Evolutionary conservation across 441 rosid species (phyloP).

Genomic region (Metrosideros polymorpha): DNA sequence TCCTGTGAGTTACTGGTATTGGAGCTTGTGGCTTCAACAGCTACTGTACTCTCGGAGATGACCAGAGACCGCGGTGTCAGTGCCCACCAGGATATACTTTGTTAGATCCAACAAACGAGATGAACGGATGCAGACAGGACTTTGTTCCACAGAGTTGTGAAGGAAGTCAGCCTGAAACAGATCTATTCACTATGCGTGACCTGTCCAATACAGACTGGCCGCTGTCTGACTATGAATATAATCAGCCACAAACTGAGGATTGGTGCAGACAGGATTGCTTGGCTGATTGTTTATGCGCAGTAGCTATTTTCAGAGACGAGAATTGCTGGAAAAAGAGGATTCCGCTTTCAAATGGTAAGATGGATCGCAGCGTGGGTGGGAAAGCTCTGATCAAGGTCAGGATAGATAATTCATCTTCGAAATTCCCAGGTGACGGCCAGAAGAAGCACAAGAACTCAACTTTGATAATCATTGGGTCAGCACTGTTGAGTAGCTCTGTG

Average conservation of each 20-base stretch:
- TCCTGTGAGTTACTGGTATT: not conserved
- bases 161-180: not conserved
- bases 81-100: slow-evolving; percentile 25
- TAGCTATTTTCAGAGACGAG: not conserved
- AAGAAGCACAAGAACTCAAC: slow-evolving; percentile 1
- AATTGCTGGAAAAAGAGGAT: slow-evolving; percentile 26
- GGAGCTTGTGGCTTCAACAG: slow-evolving; percentile 42
- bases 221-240: not conserved
- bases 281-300: slow-evolving; percentile 18
- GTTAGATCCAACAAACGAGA: slow-evolving; percentile 15
- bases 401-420: not conserved
- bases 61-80: slow-evolving; percentile 16
- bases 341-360: slow-evolving; percentile 18
- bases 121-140: slow-evolving; percentile 26
- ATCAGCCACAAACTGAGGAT: not conserved
- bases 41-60: slow-evolving; percentile 18
- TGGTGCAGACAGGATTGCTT: slow-evolving; percentile 23
- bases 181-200: not conserved
- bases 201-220: slow-evolving; percentile 22
- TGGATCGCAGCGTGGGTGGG: not conserved
- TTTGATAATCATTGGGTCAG: not conserved
- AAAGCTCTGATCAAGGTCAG: slow-evolving; percentile 11
- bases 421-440: not conserved
- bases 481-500: not conserved
- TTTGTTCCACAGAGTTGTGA: slow-evolving; percentile 21